These are phyloP conservation scores for Phytophthora ramorum DNA, from an alignment of 352 stramenopile genomes.

Conservation along the genomic window DNA sequence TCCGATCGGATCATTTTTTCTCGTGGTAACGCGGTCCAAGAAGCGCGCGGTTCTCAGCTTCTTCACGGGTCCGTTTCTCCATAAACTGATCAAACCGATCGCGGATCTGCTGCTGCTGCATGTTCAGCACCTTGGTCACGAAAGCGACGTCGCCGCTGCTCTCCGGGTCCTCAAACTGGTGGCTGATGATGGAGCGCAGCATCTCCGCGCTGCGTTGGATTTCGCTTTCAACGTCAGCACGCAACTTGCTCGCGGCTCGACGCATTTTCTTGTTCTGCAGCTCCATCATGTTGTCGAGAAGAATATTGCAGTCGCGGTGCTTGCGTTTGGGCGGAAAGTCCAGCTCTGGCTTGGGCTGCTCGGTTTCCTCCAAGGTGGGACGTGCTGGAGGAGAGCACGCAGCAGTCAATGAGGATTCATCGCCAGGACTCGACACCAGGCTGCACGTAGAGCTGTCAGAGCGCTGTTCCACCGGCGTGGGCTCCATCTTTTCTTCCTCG, in stretches of 20 bases:
- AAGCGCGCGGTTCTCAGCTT: conserved; percentile 19
- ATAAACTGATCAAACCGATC: conserved; percentile 33
- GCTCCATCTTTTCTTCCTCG: conserved; percentile 12
- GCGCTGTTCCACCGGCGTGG: background rate
- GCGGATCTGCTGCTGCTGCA: conserved; percentile 24
- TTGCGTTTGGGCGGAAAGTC: conserved; percentile 13
- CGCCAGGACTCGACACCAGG: background rate
- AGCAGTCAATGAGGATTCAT: background rate
- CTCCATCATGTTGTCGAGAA: conserved; percentile 37
- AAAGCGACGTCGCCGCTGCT: conserved; percentile 26
- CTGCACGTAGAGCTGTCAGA: conserved; percentile 25
- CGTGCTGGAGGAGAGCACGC: background rate
- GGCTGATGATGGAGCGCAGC: conserved; percentile 24
- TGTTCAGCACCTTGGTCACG: conserved; percentile 24
- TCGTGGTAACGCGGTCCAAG: conserved; percentile 12
- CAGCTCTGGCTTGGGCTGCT: background rate
- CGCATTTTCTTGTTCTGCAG: conserved; percentile 28
- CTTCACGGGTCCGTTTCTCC: conserved; percentile 9
- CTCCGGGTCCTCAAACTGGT: conserved; percentile 27
- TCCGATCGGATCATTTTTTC: background rate
- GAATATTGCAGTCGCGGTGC: conserved; percentile 34
- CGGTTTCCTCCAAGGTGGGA: background rate
- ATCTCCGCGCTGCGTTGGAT: conserved; percentile 26
- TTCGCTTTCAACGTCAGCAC: conserved; percentile 22
- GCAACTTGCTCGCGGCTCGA: conserved; percentile 13